These are phyloP conservation scores for Alternaria triticimaculans DNA, from an alignment of 2,329 filamentous ascomycete genomes.

Conservation along the genomic window DNA sequence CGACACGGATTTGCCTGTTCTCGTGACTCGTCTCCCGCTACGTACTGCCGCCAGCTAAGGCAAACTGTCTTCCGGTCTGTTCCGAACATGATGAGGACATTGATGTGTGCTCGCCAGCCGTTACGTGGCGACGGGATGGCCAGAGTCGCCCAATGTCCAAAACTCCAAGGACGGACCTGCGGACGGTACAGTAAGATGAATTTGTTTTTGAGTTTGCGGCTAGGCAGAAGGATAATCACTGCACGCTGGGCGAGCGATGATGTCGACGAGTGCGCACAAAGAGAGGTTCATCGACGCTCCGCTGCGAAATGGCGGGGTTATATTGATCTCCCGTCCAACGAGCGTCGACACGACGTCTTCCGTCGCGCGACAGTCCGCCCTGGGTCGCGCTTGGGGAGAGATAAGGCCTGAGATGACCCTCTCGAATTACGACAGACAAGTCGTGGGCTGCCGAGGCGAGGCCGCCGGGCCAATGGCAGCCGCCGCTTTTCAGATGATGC, in stretches of 20 bases:
- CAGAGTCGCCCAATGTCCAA: slow-evolving; percentile 11
- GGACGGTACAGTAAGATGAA: slow-evolving; percentile 5
- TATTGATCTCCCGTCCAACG: slow-evolving; percentile 35
- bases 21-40: slow-evolving; percentile 44
- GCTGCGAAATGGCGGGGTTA: slow-evolving; percentile 33
- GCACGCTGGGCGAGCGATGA: slow-evolving; percentile 16
- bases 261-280: slow-evolving; percentile 27
- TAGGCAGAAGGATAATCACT: slow-evolving; percentile 9
- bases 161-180: background rate
- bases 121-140: slow-evolving; percentile 14
- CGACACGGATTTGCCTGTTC: slow-evolving; percentile 33
- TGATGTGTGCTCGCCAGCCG: slow-evolving; percentile 9
- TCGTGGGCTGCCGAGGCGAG: slow-evolving; percentile 23
- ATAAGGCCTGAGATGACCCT: slow-evolving; percentile 46
- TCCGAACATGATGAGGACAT: slow-evolving; percentile 29
- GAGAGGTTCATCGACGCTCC: slow-evolving; percentile 21
- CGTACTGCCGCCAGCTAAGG: slow-evolving; percentile 23
- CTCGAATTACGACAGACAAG: slow-evolving; percentile 44
- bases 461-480: slow-evolving; percentile 37
- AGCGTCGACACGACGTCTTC: slow-evolving; percentile 12
- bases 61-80: slow-evolving; percentile 32
- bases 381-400: slow-evolving; percentile 25
- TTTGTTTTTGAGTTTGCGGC: slow-evolving; percentile 7
- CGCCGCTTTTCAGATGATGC: slow-evolving; percentile 28
- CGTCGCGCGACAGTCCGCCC: slow-evolving; percentile 27